These are phyloP conservation scores for Brassica carinata DNA, from an alignment of 345 rosid genomes.

Conservation along the genomic window DNA sequence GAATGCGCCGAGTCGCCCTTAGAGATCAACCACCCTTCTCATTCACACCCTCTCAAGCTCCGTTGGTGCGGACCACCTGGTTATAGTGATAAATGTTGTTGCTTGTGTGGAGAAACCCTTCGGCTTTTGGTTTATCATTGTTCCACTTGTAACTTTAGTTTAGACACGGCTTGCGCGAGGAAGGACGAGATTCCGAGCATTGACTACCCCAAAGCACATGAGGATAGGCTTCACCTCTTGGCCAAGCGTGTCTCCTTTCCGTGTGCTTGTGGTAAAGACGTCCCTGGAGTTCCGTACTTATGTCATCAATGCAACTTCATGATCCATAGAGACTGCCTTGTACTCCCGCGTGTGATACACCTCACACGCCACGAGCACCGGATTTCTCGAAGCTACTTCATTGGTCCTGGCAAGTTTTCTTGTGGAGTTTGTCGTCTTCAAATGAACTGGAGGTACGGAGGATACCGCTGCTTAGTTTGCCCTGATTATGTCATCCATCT, in stretches of 20 bases:
- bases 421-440: slow-evolving; percentile 7
- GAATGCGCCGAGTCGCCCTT: slow-evolving; percentile 10
- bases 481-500: slow-evolving; percentile 9
- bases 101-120: slow-evolving; percentile 10
- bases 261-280: slow-evolving; percentile 6
- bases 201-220: slow-evolving; percentile 12
- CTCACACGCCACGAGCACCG: slow-evolving; percentile 12
- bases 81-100: slow-evolving; percentile 9
- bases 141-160: slow-evolving; percentile 13
- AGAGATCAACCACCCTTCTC: slow-evolving; percentile 25
- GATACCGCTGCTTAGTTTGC: slow-evolving; percentile 6
- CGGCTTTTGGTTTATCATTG: slow-evolving; percentile 12
- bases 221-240: slow-evolving; percentile 22
- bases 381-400: background rate
- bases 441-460: background rate
- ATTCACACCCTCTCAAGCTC: slow-evolving; percentile 14
- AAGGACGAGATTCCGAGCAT: slow-evolving; percentile 14
- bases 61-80: background rate
- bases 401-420: background rate
- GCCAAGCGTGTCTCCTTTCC: slow-evolving; percentile 17
- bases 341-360: background rate
- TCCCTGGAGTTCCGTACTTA: slow-evolving; percentile 9
- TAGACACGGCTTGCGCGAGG: slow-evolving; percentile 18
- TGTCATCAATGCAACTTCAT: slow-evolving; percentile 20
- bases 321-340: slow-evolving; percentile 8